These are phyloP conservation scores for Chrysoporthe puriensis DNA, from an alignment of 2,329 filamentous ascomycete genomes.

Conservation along the genomic window DNA sequence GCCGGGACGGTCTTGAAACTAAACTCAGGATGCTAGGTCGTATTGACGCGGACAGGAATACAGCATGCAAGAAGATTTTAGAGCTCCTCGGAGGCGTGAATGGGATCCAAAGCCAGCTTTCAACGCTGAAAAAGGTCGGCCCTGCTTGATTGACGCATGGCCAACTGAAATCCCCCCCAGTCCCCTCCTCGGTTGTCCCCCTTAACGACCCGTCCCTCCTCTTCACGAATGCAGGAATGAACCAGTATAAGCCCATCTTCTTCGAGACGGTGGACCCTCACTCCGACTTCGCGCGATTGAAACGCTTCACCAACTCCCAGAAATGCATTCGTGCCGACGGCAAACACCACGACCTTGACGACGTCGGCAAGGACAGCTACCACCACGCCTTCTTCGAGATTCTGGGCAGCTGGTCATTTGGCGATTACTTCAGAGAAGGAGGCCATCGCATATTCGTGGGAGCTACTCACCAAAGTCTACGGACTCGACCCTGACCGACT, in stretches of 20 bases:
- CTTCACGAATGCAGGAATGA: constrained; percentile 99
- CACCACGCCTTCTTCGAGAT: constrained; percentile 99
- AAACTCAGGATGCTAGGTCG: too few species aligned
- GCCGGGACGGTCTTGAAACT: too few species aligned
- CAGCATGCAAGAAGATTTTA: too few species aligned
- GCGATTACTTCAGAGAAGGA: constrained; percentile 99
- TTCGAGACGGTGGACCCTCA: constrained; percentile 83
- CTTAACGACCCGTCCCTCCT: constrained; percentile 95
- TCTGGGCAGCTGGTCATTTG: constrained; percentile 99
- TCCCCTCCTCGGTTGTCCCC: constrained; percentile 92
- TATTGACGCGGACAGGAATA: too few species aligned
- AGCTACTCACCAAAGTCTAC: constrained; percentile 90
- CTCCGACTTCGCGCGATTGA: constrained; percentile 86
- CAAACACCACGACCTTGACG: constrained; percentile 97
- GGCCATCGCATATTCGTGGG: constrained; percentile 88
- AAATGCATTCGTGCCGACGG: constrained; percentile 98
- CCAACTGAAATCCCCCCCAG: too few species aligned
- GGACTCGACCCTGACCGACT: constrained; percentile 79
- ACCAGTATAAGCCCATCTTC: constrained; percentile 99
- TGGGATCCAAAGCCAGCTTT: too few species aligned
- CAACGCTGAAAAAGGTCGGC: too few species aligned
- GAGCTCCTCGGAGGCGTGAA: too few species aligned
- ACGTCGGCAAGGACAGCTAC: constrained; percentile 99
- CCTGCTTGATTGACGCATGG: too few species aligned
- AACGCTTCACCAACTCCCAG: constrained; percentile 92